These are phyloP conservation scores for Fraxinus baroniana DNA, from an alignment of 305 asterid genomes.

Conservation along the genomic window DNA sequence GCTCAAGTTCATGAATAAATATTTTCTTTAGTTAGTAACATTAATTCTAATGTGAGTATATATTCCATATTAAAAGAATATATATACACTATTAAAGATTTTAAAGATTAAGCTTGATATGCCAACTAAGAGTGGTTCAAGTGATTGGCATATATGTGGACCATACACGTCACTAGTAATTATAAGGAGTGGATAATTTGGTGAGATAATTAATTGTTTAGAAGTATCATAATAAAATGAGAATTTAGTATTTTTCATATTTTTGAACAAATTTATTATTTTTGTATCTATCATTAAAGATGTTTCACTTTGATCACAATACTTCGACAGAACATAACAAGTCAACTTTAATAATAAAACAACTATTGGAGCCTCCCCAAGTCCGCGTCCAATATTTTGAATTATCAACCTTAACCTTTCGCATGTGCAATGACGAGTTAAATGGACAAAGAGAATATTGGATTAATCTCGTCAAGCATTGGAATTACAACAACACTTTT, in stretches of 20 bases:
- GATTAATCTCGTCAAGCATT: not conserved
- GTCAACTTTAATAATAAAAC: not conserved
- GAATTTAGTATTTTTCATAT: too few relatives aligned
- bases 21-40: too few relatives aligned
- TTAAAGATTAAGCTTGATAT: not conserved
- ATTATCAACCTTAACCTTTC: not conserved
- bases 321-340: not conserved
- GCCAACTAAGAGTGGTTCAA: slow-evolving; percentile 24
- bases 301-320: not conserved
- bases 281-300: too few relatives aligned
- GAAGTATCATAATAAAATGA: too few relatives aligned
- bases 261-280: not conserved
- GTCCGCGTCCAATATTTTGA: not conserved
- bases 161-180: not conserved
- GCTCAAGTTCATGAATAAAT: too few relatives aligned
- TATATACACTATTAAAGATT: too few relatives aligned
- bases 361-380: not conserved
- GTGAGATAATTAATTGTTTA: too few relatives aligned
- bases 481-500: too few relatives aligned
- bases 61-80: too few relatives aligned
- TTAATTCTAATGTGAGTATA: too few relatives aligned
- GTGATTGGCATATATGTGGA: slow-evolving; percentile 5
- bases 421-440: not conserved
- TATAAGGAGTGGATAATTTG: not conserved
- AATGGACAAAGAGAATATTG: not conserved